Base-by-base conservation (phyloP, 306 rosid genomes). In the Lathyrus sativus region DNA sequence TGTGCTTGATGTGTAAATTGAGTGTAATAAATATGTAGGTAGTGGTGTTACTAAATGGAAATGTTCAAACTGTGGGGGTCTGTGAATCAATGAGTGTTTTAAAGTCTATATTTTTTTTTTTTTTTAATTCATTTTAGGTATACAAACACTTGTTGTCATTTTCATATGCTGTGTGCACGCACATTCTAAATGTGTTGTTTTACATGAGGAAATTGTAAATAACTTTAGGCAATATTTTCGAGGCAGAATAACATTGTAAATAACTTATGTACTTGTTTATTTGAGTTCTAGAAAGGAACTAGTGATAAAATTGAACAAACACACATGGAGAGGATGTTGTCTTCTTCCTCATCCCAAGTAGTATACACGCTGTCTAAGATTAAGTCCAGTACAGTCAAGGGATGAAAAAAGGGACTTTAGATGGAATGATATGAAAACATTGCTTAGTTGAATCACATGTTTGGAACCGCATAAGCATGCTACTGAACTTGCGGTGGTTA, bases 271-370 rank as follows among this genome's bases (percentile, higher is more conserved):
- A 51, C 58, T 9, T 50, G 24, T 50, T 51, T 19, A 19, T 19
- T 19, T 19, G 58, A 51, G 31, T 9, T 9, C 31, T 19, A 19
- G 8, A 9, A 19, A 51, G n/a, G n/a, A 19, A 19, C n/a, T 51
- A 9, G n/a, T 51, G n/a, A 51, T 51, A 18, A 18, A 51, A 51
- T 51, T 51, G 31, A 51, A 18, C 57, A 18, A 18, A 19, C 58
- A 50, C 28, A 10, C 6, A 2, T 0, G 55, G 5, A 57, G 55
- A 35, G 62, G 22, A 45, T 49, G 22, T 19, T 61, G 31, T 68
- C 42, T 75, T 28, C 75, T 75, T 28, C 75, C 41, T 42, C 71
- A 39, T 41, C 38, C 31, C 49, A 12, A 39, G 7, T 13, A 67
- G 42, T 7, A 12, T 9, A 12, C 44, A 11, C n/a, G n/a, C 5